A percentile compares a stretch with the other conserved stretches of the same genome.
These are phyloP conservation scores for Tylopilus sp. DNA, from an alignment of 768 basidiomycete species.

Conservation along the genomic window DNA sequence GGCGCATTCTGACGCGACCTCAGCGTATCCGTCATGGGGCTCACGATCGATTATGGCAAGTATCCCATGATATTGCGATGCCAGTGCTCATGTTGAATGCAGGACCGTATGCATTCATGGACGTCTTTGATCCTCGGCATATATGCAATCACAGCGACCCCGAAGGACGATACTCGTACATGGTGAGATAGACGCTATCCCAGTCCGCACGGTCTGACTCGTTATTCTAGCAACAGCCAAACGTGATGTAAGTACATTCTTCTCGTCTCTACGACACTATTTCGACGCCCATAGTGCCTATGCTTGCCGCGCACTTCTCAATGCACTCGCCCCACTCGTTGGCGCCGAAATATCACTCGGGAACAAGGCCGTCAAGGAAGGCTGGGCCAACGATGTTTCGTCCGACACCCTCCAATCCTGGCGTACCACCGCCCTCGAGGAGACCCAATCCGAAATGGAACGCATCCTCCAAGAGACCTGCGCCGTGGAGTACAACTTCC, in stretches of 20 bases:
- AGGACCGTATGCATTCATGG: slow-evolving; percentile 96
- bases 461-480: slow-evolving; percentile 55
- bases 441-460: slow-evolving; percentile 59
- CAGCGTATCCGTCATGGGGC: slow-evolving; percentile 69
- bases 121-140: slow-evolving; percentile 79
- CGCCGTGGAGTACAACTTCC: slow-evolving; percentile 57
- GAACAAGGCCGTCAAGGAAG: slow-evolving; percentile 42
- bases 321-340: slow-evolving; percentile 78
- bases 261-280: neutral
- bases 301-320: slow-evolving; percentile 74
- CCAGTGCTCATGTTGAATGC: slow-evolving; percentile 2
- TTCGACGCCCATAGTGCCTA: slow-evolving; percentile 50
- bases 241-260: slow-evolving; percentile 60
- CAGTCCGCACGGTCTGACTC: slow-evolving; percentile 1
- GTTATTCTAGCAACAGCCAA: slow-evolving; percentile 58
- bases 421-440: slow-evolving; percentile 52
- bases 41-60: slow-evolving; percentile 75
- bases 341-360: slow-evolving; percentile 70
- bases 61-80: neutral
- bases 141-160: slow-evolving; percentile 91
- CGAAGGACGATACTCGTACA: slow-evolving; percentile 74
- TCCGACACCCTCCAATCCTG: slow-evolving; percentile 59
- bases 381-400: slow-evolving; percentile 60
- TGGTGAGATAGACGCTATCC: slow-evolving; percentile 27
- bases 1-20: slow-evolving; percentile 5